Conservation (phyloP, 2,329 filamentous ascomycete genomes). For the Aspergillus thermomutatus region DNA sequence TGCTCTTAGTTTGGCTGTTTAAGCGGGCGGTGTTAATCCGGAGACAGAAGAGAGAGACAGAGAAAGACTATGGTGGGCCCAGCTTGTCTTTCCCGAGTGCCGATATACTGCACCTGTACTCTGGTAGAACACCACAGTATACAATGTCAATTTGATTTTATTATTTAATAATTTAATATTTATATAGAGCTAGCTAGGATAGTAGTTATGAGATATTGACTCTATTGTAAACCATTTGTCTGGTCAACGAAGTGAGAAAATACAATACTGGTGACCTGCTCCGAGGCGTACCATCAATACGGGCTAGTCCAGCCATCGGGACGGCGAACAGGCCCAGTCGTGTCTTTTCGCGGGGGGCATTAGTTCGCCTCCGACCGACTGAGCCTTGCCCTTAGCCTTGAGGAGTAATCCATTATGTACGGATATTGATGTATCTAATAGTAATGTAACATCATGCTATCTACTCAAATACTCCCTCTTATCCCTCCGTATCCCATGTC, state of each 20-base stretch:
- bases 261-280: too few species aligned
- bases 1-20: background rate
- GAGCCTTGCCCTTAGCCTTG: too few species aligned
- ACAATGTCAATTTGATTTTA: background rate
- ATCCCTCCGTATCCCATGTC: background rate
- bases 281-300: too few species aligned
- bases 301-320: background rate
- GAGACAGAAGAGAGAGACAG: conserved; percentile 12
- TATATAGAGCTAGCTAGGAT: too few species aligned
- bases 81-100: background rate
- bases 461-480: background rate
- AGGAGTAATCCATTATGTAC: too few species aligned
- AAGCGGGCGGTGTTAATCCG: conserved; percentile 11
- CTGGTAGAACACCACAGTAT: background rate
- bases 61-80: too few species aligned
- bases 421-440: too few species aligned
- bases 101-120: background rate
- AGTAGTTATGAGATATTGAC: too few species aligned
- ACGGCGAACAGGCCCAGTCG: background rate
- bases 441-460: too few species aligned
- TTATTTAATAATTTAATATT: too few species aligned
- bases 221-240: too few species aligned
- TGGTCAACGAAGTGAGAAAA: too few species aligned
- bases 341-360: background rate
- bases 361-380: background rate